Base-by-base conservation (phyloP, 129 eudicot genomes). In the Tagetes erecta region DNA sequence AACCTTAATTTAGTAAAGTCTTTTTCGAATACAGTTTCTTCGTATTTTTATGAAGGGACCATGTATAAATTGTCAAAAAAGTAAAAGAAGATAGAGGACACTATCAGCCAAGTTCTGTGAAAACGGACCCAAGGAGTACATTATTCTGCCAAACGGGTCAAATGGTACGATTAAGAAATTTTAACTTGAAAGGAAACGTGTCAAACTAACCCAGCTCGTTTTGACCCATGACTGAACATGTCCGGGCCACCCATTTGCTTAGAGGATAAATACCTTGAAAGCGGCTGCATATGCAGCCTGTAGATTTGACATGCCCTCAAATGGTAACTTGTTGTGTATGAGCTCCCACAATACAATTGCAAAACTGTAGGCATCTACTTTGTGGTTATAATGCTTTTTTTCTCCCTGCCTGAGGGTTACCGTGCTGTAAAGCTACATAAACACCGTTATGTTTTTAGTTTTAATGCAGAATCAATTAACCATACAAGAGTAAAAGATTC, bases 221-320 rank as follows among this genome's bases (percentile, higher is more conserved):
- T 72, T 72, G 55, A 72, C 64, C 55, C 31, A 30, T 71, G 39
- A 71, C 39, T 9, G 0, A 73, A 73, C 59, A 40, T 53, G 64
- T 57, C 38, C 51, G 51, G 45, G 47, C 71, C 31, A 5, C 40
- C 31, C 27, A 42, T 38, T 51, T 30, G 9, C 31, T 0, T 10
- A 72, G 30, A 74, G 31, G 40, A 74, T 5, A 27, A 72, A 30
- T 86, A 92, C 98, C 80, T 92, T 92, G 74, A 89, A 89, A 70
- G 96, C 98, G 49, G 96, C 98, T 45, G 98, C 98, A 80, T 89
- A 92, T 4, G 98, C 90, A 35, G 90, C 91, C 77, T 85, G 88
- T 60, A 88, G 76, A 74, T 85, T 83, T 8, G 90, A 83, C 95
- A 85, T 88, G 85, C 90, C 90, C 67, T 86, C 90, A 56, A 88